Evolutionary conservation across 2,329 filamentous ascomycete genomes (phyloP).

Genomic region (Ustilaginoidea virens): DNA sequence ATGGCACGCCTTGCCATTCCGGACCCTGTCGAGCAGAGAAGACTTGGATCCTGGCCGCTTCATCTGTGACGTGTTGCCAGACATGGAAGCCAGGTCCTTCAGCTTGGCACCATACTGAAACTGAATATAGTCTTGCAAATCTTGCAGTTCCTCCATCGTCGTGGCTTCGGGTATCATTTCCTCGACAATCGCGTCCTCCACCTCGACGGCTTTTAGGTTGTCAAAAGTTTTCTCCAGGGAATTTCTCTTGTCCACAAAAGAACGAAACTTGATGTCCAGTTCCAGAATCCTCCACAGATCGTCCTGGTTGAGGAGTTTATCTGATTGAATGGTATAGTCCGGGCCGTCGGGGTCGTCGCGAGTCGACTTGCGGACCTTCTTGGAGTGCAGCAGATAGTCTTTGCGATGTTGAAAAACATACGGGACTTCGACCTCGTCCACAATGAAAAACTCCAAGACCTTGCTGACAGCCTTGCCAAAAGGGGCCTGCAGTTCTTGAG

Average conservation of each 20-base stretch:
- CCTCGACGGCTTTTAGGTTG: conserved; percentile 47
- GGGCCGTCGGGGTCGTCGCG: conserved; percentile 54
- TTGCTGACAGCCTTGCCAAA: conserved; percentile 83
- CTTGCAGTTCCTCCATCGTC: conserved; percentile 90
- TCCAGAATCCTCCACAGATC: conserved; percentile 94
- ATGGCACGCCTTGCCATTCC: conserved; percentile 62
- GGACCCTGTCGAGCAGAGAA: conserved; percentile 68
- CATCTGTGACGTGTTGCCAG: conserved; percentile 46
- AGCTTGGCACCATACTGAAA: conserved; percentile 81
- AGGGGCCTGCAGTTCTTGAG: conserved; percentile 56
- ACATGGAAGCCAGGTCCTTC: conserved; percentile 57
- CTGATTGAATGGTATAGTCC: conserved; percentile 60
- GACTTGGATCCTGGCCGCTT: conserved; percentile 76
- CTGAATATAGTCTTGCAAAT: conserved; percentile 90
- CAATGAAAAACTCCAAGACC: conserved; percentile 87
- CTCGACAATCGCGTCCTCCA: conserved; percentile 62
- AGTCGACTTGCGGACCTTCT: conserved; percentile 47
- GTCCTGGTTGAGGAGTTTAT: conserved; percentile 81
- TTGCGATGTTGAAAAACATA: conserved; percentile 98
- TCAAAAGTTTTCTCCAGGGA: conserved; percentile 67
- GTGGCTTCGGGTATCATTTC: conserved; percentile 66
- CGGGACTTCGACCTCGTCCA: conserved; percentile 87
- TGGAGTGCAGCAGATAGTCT: conserved; percentile 88
- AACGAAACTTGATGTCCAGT: conserved; percentile 86
- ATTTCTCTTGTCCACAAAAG: conserved; percentile 82